Evolutionary conservation across 2,329 filamentous ascomycete genomes (phyloP).

Genomic region (Penicillium sp.): DNA sequence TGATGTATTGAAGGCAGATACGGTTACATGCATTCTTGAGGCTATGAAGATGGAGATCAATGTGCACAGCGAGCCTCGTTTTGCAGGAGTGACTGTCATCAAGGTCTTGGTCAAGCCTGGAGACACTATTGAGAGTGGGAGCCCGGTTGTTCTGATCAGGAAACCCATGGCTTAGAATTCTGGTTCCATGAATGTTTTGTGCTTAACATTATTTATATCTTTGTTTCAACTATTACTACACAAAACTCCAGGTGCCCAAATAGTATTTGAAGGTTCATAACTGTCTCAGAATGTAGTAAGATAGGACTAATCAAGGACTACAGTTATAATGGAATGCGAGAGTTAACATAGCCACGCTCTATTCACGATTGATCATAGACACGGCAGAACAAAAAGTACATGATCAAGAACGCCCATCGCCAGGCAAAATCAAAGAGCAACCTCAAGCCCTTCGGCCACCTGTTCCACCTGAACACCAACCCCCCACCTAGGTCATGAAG

Average conservation of each 20-base stretch:
- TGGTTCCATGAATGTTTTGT: too few relatives aligned
- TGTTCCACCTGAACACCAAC: constrained; percentile 32
- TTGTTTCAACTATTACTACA: too few relatives aligned
- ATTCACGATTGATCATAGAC: constrained; percentile 7
- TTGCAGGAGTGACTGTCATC: background rate
- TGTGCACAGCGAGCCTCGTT: background rate
- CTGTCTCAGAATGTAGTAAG: too few relatives aligned
- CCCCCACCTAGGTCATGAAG: constrained; percentile 21
- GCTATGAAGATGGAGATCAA: constrained; percentile 12
- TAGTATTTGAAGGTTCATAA: too few relatives aligned
- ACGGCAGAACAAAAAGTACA: constrained; percentile 30
- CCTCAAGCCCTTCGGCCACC: constrained; percentile 26
- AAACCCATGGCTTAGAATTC: background rate
- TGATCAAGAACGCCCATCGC: constrained; percentile 33
- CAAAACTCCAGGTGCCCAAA: too few relatives aligned
- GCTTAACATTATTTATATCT: too few relatives aligned
- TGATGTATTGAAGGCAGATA: constrained; percentile 30
- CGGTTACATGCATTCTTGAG: constrained; percentile 6
- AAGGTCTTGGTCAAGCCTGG: background rate
- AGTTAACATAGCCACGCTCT: constrained; percentile 23
- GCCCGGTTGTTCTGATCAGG: background rate
- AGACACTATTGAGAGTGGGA: background rate
- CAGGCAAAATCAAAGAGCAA: constrained; percentile 26
- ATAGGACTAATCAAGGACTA: background rate
- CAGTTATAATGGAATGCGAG: background rate